Percentiles rank a stretch among this genome's conserved stretches.
These are phyloP conservation scores for Quercus bicolor DNA, from an alignment of 306 rosid genomes.

Conservation along the genomic window DNA sequence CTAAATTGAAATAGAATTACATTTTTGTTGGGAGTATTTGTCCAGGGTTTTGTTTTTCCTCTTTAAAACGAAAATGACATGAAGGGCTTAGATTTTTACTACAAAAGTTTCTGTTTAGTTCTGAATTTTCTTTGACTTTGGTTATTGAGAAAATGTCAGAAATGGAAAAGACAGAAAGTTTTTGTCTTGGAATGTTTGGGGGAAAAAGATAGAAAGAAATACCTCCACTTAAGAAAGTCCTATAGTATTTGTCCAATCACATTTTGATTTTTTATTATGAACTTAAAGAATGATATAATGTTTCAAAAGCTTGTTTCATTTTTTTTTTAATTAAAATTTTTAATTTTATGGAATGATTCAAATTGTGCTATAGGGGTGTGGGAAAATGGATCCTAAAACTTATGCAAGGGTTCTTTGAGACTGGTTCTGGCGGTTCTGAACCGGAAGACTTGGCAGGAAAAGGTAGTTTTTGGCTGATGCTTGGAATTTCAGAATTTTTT, in stretches of 20 bases:
- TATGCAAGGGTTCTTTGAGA: conserved; percentile 74
- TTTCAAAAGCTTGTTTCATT: not conserved
- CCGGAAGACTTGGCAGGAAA: conserved; percentile 47
- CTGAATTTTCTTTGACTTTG: not conserved
- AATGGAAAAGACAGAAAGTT: not conserved
- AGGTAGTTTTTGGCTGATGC: conserved; percentile 31
- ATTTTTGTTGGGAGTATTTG: too few species aligned
- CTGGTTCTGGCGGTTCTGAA: conserved; percentile 45
- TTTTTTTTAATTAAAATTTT: not conserved
- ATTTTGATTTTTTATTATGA: not conserved
- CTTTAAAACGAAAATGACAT: not conserved
- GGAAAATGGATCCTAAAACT: conserved; percentile 91
- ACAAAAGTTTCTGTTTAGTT: not conserved
- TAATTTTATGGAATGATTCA: conserved; percentile 10
- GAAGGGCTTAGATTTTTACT: not conserved
- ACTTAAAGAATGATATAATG: too few species aligned
- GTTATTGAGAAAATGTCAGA: not conserved
- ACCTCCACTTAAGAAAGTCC: not conserved
- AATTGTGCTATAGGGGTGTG: conserved; percentile 64
- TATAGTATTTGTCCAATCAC: not conserved
- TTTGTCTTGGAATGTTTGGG: not conserved
- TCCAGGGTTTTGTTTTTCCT: too few species aligned
- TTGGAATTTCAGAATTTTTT: not conserved
- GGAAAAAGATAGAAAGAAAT: not conserved
- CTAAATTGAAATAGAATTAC: too few species aligned